Base-by-base conservation (phyloP, 2,329 filamentous ascomycete genomes). In the Malbranchea zuffiana region DNA sequence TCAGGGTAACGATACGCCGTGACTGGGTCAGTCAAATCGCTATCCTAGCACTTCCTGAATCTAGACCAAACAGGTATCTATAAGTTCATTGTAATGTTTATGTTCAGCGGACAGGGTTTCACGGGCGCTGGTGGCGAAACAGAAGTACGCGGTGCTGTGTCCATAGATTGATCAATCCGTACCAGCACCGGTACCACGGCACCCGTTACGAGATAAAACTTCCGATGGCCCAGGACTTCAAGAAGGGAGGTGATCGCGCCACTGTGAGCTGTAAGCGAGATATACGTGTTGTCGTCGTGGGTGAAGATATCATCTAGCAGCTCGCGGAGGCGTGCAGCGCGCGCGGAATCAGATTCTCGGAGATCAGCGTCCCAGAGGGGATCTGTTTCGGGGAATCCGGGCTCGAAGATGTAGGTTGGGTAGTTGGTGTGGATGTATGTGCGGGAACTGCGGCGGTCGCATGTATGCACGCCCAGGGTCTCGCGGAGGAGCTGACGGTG, bases 401-500 rank as follows among this genome's bases (percentile, higher is more conserved):
- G 47, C 47, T 78, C 74, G 44, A 78, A 64, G 0, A 35, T 52
- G 51, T 65, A 75, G 2, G 45, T 45, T 0, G 73, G 72, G 46
- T 69, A 75, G 31, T 61, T 58, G 1, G 50, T 25, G 8, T 53
- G 49, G 40, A 78, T 75, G 29, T 55, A 61, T 0, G 66, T 58
- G 40, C 60, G 64, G 42, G 54, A 60, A 25, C 66, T 69, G 6
- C 75, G 65, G 10, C 67, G 64, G 53, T 78, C 72, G 50, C 75
- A 79, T 1, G 74, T 78, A 51, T 78, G 74, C 18, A 72, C 63
- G 12, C 72, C 72, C 36, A 76, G 65, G 0, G 69, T 69, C 55
- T 79, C 75, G 8, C 74, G 62, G 25, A 78, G 60, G 24, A 69
- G 55, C 60, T 63, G 33, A n/a, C 23, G n/a, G 23, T 25, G n/a